Evolutionary conservation across 1,284 basidiomycete species (phyloP).

Genomic region (Stygiomarasmius scandens): DNA sequence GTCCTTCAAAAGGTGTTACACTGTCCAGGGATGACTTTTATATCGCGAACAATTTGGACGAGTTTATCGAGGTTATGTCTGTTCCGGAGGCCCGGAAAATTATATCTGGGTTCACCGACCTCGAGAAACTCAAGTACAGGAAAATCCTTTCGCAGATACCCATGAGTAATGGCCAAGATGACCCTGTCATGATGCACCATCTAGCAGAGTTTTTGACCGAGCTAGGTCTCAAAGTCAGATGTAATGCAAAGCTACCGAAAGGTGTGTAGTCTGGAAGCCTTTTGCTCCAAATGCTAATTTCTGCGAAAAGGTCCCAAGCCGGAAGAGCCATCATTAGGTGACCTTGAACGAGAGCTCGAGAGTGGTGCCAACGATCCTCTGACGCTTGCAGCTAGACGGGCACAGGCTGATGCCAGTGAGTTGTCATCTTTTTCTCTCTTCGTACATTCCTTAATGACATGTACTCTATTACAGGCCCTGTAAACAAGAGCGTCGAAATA

Average conservation of each 20-base stretch:
- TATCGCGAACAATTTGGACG: conserved; percentile 4
- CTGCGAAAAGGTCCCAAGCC: neutral
- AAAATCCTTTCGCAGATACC: conserved; percentile 8
- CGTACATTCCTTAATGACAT: neutral
- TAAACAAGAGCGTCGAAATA: conserved; percentile 11
- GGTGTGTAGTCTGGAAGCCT: no score
- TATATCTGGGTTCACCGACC: neutral
- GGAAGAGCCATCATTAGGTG: neutral
- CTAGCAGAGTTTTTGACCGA: conserved; percentile 6
- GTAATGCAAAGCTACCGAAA: neutral
- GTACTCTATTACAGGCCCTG: conserved; percentile 13
- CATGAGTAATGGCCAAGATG: conserved; percentile 6
- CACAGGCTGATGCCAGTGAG: conserved; percentile 2
- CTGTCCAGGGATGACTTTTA: no score
- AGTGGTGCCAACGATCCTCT: neutral
- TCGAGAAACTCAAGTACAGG: conserved; percentile 3
- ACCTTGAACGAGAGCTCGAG: neutral
- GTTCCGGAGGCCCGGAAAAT: conserved; percentile 2
- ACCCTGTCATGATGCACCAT: conserved; percentile 7
- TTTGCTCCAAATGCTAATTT: neutral
- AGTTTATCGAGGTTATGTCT: conserved; percentile 7
- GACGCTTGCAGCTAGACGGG: neutral
- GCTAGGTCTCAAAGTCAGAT: conserved; percentile 3
- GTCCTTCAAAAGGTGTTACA: no score
- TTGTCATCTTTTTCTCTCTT: neutral